Evolutionary conservation across 345 rosid species (phyloP).

Genomic region (Psidium friedrichsthalianum): DNA sequence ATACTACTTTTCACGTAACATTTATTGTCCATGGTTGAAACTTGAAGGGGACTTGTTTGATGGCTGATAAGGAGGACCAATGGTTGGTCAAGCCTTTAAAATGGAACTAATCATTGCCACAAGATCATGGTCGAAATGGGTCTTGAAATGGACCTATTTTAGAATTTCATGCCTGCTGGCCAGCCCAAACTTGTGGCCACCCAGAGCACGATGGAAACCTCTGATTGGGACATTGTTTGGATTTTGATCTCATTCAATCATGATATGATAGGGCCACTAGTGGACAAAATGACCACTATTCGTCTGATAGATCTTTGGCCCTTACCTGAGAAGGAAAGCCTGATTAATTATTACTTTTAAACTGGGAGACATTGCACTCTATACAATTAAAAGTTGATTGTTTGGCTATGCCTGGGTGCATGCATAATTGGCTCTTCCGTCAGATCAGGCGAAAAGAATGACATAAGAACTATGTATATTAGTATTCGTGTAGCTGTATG

Average conservation of each 20-base stretch:
- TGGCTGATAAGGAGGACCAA: slow-evolving; percentile 1
- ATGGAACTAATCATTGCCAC: slow-evolving; percentile 13
- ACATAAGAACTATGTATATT: background rate
- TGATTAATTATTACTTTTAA: too few relatives aligned
- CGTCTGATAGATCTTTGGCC: background rate
- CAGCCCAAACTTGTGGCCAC: background rate
- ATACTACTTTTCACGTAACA: background rate
- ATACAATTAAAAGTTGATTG: background rate
- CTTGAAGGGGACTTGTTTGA: background rate
- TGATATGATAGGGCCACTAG: background rate
- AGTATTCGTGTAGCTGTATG: background rate
- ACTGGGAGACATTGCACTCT: background rate
- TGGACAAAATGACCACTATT: background rate
- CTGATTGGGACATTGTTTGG: background rate
- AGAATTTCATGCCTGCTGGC: too few relatives aligned
- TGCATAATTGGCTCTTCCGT: background rate
- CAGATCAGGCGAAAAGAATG: background rate
- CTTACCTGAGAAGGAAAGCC: background rate
- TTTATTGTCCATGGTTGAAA: background rate
- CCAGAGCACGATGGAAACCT: background rate
- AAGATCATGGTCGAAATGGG: background rate
- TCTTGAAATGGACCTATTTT: too few relatives aligned
- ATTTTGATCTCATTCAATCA: background rate
- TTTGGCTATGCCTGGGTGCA: background rate
- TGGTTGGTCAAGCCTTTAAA: slow-evolving; percentile 2